These are phyloP conservation scores for Penicillium sp. DNA, from an alignment of 2,329 filamentous ascomycete genomes.

Conservation along the genomic window DNA sequence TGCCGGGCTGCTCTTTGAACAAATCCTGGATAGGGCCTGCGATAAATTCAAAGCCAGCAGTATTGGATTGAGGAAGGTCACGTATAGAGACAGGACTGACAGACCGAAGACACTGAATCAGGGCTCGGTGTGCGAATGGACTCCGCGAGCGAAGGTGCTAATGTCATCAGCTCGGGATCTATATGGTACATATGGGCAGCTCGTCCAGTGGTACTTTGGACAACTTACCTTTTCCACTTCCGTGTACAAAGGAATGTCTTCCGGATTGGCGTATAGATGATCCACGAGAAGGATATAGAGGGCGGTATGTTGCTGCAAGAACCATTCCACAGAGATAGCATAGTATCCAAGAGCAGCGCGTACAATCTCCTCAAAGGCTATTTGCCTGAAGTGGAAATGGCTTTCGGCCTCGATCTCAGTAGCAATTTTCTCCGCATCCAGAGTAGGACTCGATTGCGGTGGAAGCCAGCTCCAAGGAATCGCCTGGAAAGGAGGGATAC, in stretches of 20 bases:
- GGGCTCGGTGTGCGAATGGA: conserved; percentile 39
- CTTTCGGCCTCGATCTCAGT: conserved; percentile 39
- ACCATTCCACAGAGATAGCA: conserved; percentile 37
- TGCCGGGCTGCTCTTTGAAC: conserved; percentile 32
- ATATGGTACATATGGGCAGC: background rate
- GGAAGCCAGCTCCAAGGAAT: conserved; percentile 40
- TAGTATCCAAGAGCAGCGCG: conserved; percentile 39
- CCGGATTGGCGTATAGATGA: conserved; percentile 32
- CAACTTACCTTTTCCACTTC: conserved; percentile 38
- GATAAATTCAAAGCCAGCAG: conserved; percentile 36
- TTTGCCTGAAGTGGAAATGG: conserved; percentile 37
- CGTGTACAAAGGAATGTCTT: conserved; percentile 31
- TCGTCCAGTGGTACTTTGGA: background rate
- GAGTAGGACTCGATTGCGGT: conserved; percentile 17
- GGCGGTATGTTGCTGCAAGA: conserved; percentile 38
- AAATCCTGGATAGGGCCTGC: conserved; percentile 38
- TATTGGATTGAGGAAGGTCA: conserved; percentile 12
- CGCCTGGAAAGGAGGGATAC: conserved; percentile 19
- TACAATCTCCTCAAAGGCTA: conserved; percentile 42
- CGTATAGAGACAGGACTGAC: conserved; percentile 18
- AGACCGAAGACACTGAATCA: conserved; percentile 32
- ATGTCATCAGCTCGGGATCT: background rate
- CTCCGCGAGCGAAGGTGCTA: conserved; percentile 37
- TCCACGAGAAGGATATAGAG: conserved; percentile 34
- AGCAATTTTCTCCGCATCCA: conserved; percentile 30